Percentiles rank a stretch among this genome's conserved stretches.
These are phyloP conservation scores for Chlamydomonas sp. DNA, from an alignment of 139 green algal genomes.

Conservation along the genomic window DNA sequence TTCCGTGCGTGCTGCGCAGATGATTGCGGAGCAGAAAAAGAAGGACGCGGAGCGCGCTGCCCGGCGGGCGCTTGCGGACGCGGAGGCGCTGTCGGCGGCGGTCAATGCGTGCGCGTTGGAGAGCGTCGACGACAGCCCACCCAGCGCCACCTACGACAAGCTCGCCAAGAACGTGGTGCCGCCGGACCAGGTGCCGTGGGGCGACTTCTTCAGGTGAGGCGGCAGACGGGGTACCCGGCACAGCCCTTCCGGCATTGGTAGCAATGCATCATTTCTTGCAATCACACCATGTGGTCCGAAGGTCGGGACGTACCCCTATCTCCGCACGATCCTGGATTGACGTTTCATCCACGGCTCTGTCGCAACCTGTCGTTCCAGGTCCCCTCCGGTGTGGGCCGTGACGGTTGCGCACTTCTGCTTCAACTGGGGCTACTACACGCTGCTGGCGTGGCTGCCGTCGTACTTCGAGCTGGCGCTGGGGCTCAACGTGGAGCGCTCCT, in stretches of 20 bases:
- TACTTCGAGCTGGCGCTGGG: conserved; percentile 96
- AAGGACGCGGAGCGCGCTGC: conserved; percentile 27
- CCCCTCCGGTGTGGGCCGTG: conserved; percentile 87
- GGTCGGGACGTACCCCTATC: too few species aligned
- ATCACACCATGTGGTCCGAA: too few species aligned
- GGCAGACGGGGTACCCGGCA: too few species aligned
- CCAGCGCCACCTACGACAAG: conserved; percentile 14
- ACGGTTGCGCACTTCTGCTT: conserved; percentile 97
- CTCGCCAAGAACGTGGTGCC: conserved; percentile 21
- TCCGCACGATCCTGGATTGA: too few species aligned
- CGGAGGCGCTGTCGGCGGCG: not conserved
- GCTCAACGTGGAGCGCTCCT: conserved; percentile 84
- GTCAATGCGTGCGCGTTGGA: not conserved
- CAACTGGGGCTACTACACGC: conserved; percentile 98
- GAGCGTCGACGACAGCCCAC: conserved; percentile 19
- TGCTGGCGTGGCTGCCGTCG: conserved; percentile 96
- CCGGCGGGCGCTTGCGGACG: conserved; percentile 25
- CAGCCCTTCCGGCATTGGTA: not conserved
- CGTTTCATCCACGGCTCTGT: too few species aligned
- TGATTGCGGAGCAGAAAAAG: conserved; percentile 31
- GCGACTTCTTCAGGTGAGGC: conserved; percentile 75
- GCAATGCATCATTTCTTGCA: not conserved
- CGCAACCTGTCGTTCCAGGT: conserved; percentile 13
- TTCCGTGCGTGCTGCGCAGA: conserved; percentile 7
- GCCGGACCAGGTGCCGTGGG: conserved; percentile 82